Evolutionary conservation across 768 basidiomycete genomes (phyloP).

Genomic region (Suillus lakei): DNA sequence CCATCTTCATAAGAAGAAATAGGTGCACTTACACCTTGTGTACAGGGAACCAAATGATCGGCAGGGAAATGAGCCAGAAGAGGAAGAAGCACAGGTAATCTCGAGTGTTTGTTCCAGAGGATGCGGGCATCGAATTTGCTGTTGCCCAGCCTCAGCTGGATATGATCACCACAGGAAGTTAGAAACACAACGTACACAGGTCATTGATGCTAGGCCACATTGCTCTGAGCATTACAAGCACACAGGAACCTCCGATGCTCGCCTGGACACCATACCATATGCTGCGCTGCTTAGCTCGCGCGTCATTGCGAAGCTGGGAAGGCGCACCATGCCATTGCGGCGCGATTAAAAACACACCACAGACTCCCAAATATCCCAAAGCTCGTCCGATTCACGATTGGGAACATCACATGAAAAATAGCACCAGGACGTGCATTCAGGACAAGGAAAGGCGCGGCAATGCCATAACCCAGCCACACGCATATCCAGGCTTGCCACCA

Average conservation of each 20-base stretch:
- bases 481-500: constrained; percentile 91
- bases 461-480: constrained; percentile 65
- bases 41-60: constrained; percentile 82
- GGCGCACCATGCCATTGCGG: constrained; percentile 71
- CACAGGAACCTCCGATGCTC: constrained; percentile 82
- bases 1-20: constrained; percentile 10
- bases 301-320: constrained; percentile 19
- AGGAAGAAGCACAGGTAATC: constrained; percentile 85
- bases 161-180: background rate
- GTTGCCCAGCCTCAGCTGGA: background rate
- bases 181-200: constrained; percentile 52
- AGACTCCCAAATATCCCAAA: constrained; percentile 80
- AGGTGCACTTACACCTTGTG: constrained; percentile 67
- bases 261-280: constrained; percentile 83
- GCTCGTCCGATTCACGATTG: constrained; percentile 74
- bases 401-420: constrained; percentile 76
- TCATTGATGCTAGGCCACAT: constrained; percentile 78
- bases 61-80: constrained; percentile 83
- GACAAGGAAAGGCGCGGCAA: constrained; percentile 73
- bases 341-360: constrained; percentile 81
- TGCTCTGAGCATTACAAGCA: constrained; percentile 73
- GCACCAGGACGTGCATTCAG: constrained; percentile 81
- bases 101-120: constrained; percentile 74
- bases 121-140: constrained; percentile 76
- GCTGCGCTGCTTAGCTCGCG: constrained; percentile 37